Evolutionary conservation across 1,284 basidiomycete genomes (phyloP), one percentile per base, ranked within the genome.

Genomic region (Mycena citricolor): DNA sequence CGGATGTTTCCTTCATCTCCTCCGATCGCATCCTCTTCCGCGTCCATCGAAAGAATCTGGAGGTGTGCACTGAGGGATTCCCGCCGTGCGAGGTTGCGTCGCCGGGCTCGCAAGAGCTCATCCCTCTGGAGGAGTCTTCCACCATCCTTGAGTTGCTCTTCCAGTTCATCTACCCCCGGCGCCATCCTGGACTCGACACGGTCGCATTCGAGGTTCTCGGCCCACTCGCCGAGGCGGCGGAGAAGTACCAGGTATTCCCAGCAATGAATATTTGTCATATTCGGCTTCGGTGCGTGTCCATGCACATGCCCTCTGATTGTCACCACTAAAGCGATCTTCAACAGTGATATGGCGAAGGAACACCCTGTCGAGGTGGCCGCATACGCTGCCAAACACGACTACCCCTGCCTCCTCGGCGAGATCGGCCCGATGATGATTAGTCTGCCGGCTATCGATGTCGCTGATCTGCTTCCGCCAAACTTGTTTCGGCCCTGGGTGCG

Each of bases 241-340:
- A 64, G 41, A 59, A 57, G 17, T 65, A 65, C 34, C 56, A 60
- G 31, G 56, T 61, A 0, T 63, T 57, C 32, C 49, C 59, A 1
- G 62, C 60, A 1, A 55, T 60, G 32, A 52, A 51, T 19, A 49
- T 61, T 14, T 62, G 59, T 37, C 55, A 54, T n/a, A 44, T 60
- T 32, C 62, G 57, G 16, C 56, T 61, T 54, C 49, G 44, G 63
- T 63, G 24, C 32, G 43, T 47, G 12, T 36, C 38, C 19, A n/a
- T 44, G 51, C 36, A 54, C 49, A 50, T 28, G 45, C 48, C 32
- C 51, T 48, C 10, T 47, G 45, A 13, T 37, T 34, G 36, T 25
- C 35, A 17, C 46, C 39, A 5, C 38, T 49, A 28, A 10, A 13
- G 4, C 23, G 24, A 31, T 8, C 17, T 35, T 22, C 29, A 29